Percentiles rank a stretch among this genome's conserved stretches.
Evolutionary conservation across 805 yeast genomes (phyloP).

Genomic region (Candida wancherniae): DNA sequence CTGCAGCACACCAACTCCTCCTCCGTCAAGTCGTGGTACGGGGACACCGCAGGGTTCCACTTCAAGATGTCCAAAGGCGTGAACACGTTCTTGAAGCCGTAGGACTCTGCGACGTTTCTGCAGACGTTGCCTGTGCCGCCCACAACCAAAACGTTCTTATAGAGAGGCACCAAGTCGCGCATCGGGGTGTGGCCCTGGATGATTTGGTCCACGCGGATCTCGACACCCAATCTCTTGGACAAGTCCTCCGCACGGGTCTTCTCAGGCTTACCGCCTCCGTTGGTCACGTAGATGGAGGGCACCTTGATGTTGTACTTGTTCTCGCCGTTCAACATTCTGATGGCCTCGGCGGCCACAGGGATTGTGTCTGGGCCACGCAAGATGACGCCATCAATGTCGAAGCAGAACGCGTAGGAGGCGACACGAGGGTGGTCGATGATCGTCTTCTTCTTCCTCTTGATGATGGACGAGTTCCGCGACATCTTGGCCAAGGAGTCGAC

Average conservation of each 20-base stretch:
- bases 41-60: slow-evolving; percentile 83
- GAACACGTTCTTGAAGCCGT: slow-evolving; percentile 79
- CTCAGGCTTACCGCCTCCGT: slow-evolving; percentile 90
- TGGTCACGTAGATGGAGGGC: slow-evolving; percentile 79
- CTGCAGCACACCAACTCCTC: slow-evolving; percentile 56
- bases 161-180: slow-evolving; percentile 67
- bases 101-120: slow-evolving; percentile 73
- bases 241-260: slow-evolving; percentile 67
- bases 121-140: slow-evolving; percentile 88
- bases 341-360: slow-evolving; percentile 73
- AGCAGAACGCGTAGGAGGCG: slow-evolving; percentile 84
- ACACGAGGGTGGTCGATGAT: slow-evolving; percentile 67
- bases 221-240: slow-evolving; percentile 52
- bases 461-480: slow-evolving; percentile 42
- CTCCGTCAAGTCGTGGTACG: slow-evolving; percentile 73
- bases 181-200: slow-evolving; percentile 94
- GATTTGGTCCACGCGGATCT: slow-evolving; percentile 70
- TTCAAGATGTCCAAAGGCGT: slow-evolving; percentile 79
- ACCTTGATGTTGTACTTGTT: slow-evolving; percentile 69
- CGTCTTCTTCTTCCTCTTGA: slow-evolving; percentile 43
- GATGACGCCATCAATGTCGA: slow-evolving; percentile 90
- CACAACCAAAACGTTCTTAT: slow-evolving; percentile 74
- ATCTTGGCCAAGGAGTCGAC: slow-evolving; percentile 43
- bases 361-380: slow-evolving; percentile 81
- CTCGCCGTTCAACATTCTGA: slow-evolving; percentile 68